These are phyloP conservation scores for Dendrobium catenatum DNA, from an alignment of 106 monocot species.

Conservation along the genomic window DNA sequence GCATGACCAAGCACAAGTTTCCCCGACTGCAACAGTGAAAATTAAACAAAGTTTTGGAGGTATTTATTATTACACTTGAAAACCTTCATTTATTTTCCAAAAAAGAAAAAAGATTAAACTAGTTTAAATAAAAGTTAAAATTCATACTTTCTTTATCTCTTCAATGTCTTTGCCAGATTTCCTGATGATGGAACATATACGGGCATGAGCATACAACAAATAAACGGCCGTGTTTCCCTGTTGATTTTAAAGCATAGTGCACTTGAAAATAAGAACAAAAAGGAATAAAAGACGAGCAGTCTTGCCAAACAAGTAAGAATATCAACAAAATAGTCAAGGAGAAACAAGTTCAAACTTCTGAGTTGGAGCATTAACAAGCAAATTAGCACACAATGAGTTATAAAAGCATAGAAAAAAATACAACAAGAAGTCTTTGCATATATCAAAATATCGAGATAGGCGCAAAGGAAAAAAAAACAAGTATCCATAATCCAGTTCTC, in stretches of 20 bases:
- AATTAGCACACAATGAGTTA: not conserved
- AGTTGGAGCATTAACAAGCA: not conserved
- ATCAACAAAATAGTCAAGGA: not conserved
- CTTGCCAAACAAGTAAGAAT: not conserved
- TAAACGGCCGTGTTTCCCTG: conserved; percentile 98
- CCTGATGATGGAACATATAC: conserved; percentile 89
- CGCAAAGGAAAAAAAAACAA: not conserved
- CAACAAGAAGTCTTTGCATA: not conserved
- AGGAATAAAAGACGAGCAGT: not conserved
- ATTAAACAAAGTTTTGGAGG: not conserved
- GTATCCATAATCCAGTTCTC: not conserved
- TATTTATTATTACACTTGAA: not conserved
- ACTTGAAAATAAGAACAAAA: not conserved
- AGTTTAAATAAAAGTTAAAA: not conserved
- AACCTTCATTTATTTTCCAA: not conserved
- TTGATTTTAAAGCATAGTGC: conserved; percentile 1
- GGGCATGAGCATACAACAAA: conserved; percentile 94
- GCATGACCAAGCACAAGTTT: conserved; percentile 51
- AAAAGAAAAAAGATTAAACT: not conserved
- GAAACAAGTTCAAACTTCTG: not conserved
- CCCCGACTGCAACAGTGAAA: conserved; percentile 32
- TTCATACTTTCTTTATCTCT: conserved; percentile 60
- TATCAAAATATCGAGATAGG: not conserved
- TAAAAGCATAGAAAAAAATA: too few relatives aligned
- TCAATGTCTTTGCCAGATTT: conserved; percentile 83